phyloP scores from a whole-genome alignment of 2,329 filamentous ascomycete species.

The Ascochyta rabiei region DNA sequence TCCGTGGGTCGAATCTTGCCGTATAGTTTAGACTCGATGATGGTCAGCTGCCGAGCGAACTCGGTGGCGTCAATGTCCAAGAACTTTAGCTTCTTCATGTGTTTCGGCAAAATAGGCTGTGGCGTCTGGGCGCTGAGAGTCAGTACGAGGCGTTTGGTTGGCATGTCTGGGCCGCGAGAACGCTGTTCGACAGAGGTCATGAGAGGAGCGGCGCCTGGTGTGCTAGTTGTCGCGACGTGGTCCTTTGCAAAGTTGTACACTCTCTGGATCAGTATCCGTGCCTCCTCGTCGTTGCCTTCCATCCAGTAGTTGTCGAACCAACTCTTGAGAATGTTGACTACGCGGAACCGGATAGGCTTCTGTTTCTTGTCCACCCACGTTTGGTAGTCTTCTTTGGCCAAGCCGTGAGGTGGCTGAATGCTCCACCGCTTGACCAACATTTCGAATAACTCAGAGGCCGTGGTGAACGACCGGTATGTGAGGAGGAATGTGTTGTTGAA shows the following conservation, averaged over 20 bases:
- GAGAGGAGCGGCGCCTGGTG: conserved; percentile 82
- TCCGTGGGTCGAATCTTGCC: conserved; percentile 95
- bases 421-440: conserved; percentile 89
- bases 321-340: conserved; percentile 96
- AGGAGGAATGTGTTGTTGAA: conserved; percentile 98
- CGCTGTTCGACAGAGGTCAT: conserved; percentile 89
- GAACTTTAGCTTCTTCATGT: conserved; percentile 99
- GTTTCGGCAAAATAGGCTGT: conserved; percentile 91
- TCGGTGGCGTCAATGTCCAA: conserved; percentile 94
- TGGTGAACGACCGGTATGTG: conserved; percentile 94
- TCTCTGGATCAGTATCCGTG: conserved; percentile 81
- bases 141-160: conserved; percentile 83
- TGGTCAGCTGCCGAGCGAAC: conserved; percentile 96
- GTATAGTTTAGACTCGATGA: conserved; percentile 93
- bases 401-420: conserved; percentile 85
- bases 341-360: conserved; percentile 91
- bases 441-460: conserved; percentile 88
- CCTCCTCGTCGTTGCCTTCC: conserved; percentile 87
- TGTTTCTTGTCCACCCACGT: conserved; percentile 93
- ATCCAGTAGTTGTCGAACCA: conserved; percentile 99
- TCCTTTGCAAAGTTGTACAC: conserved; percentile 92
- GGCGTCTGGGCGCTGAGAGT: conserved; percentile 84
- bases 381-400: conserved; percentile 77
- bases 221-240: conserved; percentile 90
- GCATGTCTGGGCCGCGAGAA: conserved; percentile 83